Conservation (phyloP, 176 grass and related monocot species). For the Lolium multiflorum region DNA sequence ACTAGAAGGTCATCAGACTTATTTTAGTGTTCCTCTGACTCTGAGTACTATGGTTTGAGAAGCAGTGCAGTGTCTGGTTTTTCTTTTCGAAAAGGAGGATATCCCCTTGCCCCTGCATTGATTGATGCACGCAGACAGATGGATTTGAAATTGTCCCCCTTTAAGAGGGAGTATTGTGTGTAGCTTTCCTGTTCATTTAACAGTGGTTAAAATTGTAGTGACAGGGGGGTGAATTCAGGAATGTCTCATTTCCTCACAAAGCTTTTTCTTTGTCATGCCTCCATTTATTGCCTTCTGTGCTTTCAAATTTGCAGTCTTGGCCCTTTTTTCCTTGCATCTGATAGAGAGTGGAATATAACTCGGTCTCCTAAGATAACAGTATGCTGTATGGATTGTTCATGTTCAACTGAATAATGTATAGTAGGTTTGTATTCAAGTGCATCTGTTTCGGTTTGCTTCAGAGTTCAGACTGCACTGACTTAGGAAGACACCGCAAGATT, state of each 20-base stretch:
- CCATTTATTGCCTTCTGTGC: not conserved
- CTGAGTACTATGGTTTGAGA: not conserved
- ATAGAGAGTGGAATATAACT: not conserved
- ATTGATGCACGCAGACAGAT: not conserved
- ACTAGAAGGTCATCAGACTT: not conserved
- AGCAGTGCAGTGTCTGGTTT: not conserved
- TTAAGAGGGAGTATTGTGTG: constrained; percentile 5
- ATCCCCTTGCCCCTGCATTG: not conserved
- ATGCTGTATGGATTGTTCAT: no score
- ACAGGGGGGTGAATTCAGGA: not conserved
- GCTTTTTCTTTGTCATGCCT: not conserved
- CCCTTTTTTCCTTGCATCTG: not conserved
- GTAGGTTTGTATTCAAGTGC: no score
- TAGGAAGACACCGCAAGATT: no score
- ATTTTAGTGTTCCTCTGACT: not conserved
- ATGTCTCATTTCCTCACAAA: not conserved
- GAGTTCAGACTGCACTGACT: no score
- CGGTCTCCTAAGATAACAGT: not conserved
- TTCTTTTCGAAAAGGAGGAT: not conserved
- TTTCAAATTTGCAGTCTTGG: not conserved
- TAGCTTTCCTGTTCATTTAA: not conserved
- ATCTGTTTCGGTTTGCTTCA: no score
- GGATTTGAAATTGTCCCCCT: not conserved
- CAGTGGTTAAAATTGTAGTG: not conserved
- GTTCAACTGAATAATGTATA: no score